Percentiles rank a stretch among this genome's conserved stretches.
Evolutionary conservation across 2,329 filamentous ascomycete species (phyloP).

Genomic region (Geoglossum cookeanum): DNA sequence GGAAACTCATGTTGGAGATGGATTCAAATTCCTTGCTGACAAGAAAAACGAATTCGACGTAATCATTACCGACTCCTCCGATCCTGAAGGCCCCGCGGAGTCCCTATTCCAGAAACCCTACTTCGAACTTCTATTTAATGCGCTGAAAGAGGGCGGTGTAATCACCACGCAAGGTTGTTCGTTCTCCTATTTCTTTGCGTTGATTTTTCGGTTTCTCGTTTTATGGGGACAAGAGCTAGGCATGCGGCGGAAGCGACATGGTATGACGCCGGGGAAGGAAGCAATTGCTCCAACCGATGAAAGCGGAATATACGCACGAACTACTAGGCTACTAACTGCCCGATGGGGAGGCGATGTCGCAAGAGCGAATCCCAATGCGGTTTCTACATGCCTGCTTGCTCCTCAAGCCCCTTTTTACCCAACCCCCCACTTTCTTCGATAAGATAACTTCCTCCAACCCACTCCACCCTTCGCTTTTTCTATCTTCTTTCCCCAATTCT

Average conservation of each 20-base stretch:
- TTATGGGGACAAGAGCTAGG: background rate
- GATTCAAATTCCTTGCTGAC: slow-evolving; percentile 95
- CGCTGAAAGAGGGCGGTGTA: slow-evolving; percentile 85
- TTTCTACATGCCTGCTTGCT: background rate
- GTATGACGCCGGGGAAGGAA: background rate
- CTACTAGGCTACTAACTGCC: too few species aligned
- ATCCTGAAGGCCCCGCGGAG: slow-evolving; percentile 93
- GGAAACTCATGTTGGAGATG: slow-evolving; percentile 83
- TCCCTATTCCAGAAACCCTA: slow-evolving; percentile 96
- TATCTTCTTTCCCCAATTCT: background rate
- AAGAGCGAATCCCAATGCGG: background rate
- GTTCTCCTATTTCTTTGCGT: slow-evolving; percentile 45
- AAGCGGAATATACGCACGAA: background rate
- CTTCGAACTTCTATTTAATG: slow-evolving; percentile 82
- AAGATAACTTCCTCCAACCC: background rate
- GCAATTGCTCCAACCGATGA: background rate
- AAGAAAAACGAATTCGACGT: slow-evolving; percentile 97
- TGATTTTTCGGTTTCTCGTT: background rate
- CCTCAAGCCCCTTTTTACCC: background rate
- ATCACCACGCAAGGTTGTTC: slow-evolving; percentile 99
- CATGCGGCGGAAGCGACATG: background rate
- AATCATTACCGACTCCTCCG: slow-evolving; percentile 97
- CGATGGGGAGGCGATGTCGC: background rate
- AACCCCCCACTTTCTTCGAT: background rate
- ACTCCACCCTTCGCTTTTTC: background rate